Base-by-base conservation (phyloP, 352 stramenopile species). In the Thalassiosira mediterranea region DNA sequence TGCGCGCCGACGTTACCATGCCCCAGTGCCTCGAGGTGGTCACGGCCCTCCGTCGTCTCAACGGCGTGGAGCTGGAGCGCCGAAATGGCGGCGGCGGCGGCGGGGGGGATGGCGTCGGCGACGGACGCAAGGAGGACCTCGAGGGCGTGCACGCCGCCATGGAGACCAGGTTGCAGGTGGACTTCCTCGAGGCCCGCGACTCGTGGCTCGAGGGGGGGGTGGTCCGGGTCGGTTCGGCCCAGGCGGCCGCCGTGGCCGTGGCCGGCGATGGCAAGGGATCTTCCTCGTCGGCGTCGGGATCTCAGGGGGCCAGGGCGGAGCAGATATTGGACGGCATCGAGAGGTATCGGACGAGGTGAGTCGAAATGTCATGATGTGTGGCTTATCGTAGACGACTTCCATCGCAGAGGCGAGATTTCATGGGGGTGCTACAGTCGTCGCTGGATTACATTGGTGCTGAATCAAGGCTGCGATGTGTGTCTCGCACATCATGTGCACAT, bases 151-250 rank as follows among this genome's bases (percentile, higher is more conserved):
- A 93, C 70, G 72, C 63, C n/a, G 77, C 72, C 0, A 88, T 91
- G 76, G 89, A 95, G 71, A 73, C 87, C 37, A 79, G 70, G 32
- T 68, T 94, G 44, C 88, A 94, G 67, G 78, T 94, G 8, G 86
- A 91, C 58, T 95, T 94, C 77, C 68, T 95, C 29, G 90, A 95
- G 70, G 87, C 88, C 4, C 64, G 88, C 11, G 88, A 93, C 84
- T 72, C 75, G 15, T 94, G 88, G 87, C 72, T 94, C 26, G 78
- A 92, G 62, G 72, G 57, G 10, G 68, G 66, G 40, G 49, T 84
- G 0, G 53, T 76, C 25, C 57, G 73, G 58, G 42, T 85, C 53
- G 70, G 72, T 4, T 72, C 68, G 10, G 63, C 73, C 0, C 63
- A 74, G 49, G 71, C 64, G 7, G 42, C 72, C 3, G 81, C 40